Conservation (phyloP, 305 asterid genomes). For the Plantago coronopus region DNA sequence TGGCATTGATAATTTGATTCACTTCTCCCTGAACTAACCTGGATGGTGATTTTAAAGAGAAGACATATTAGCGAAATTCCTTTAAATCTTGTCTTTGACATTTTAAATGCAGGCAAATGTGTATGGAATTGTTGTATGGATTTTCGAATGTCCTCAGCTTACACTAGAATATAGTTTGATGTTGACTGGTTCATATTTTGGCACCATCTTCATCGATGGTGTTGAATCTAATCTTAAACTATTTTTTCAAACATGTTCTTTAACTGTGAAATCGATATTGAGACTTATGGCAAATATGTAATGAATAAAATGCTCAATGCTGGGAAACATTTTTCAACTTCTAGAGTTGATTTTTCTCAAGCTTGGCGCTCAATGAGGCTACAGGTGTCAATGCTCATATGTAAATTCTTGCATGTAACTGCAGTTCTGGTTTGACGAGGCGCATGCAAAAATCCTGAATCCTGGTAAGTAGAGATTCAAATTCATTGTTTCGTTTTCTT, state of each 20-base stretch:
- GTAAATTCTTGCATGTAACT: neutral
- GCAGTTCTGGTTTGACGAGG: neutral
- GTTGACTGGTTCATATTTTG: neutral
- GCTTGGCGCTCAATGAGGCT: neutral
- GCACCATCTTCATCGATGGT: neutral
- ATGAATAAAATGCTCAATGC: neutral
- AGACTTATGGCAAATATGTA: neutral
- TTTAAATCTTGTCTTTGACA: neutral
- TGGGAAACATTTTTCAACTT: neutral
- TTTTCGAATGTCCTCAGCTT: neutral
- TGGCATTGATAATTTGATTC: neutral
- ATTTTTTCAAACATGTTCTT: neutral
- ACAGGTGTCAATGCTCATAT: neutral
- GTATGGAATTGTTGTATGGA: neutral
- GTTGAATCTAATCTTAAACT: neutral
- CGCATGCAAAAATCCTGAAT: neutral
- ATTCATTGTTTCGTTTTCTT: neutral
- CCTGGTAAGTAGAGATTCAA: neutral
- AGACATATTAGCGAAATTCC: neutral
- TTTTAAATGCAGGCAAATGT: neutral
- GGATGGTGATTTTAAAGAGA: neutral
- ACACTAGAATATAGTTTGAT: neutral
- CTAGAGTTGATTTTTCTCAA: neutral
- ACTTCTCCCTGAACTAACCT: neutral
- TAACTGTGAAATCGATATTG: neutral